Base-by-base conservation (phyloP, 2,329 filamentous ascomycete genomes). In the Ceratocystis cacaofunesta region DNA sequence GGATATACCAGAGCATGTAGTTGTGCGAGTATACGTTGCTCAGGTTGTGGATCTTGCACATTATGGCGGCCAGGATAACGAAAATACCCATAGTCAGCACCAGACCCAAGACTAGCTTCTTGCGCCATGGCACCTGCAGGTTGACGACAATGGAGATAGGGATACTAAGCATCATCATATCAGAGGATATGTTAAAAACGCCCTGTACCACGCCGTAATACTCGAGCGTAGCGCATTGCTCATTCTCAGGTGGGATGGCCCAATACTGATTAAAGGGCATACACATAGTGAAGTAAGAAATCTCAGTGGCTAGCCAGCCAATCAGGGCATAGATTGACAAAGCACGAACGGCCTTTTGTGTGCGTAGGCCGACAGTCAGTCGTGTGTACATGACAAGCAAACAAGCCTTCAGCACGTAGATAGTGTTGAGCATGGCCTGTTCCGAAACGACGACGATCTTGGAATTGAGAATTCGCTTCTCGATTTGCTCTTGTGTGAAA, bases 371-470 rank as follows among this genome's bases (percentile, higher is more conserved):
- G 64, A 76, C 75, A 0, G 78, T 79, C 44, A 62, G 1, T n/a
- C 1, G 17, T 1, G 41, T 63, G 46, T 68, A 85, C 76, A 85
- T 78, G 68, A 84, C 73, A 43, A 85, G 71, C 68, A 85, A 74
- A 69, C 82, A 85, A 7, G 75, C 72, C 71, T 85, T 85, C 68
- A 83, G 76, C 0, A 75, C 72, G 79, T 81, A 85, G 36, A 81
- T 80, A 8, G 80, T 78, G 63, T 83, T 75, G 19, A 85, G 75
- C 75, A 88, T 86, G 70, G 80, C 79, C 72, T 85, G 77, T 69
- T 87, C 84, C 2, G 82, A 80, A 7, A 85, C 79, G 46, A 85
- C 75, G 0, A 85, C 83, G 75, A 83, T 79, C 76, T 86, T 86
- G 58, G 82, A 85, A 10, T 84, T 84, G 46, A 72, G 74, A 0